Evolutionary conservation across 2,329 filamentous ascomycete species (phyloP).

Genomic region (Diplodia intermedia): DNA sequence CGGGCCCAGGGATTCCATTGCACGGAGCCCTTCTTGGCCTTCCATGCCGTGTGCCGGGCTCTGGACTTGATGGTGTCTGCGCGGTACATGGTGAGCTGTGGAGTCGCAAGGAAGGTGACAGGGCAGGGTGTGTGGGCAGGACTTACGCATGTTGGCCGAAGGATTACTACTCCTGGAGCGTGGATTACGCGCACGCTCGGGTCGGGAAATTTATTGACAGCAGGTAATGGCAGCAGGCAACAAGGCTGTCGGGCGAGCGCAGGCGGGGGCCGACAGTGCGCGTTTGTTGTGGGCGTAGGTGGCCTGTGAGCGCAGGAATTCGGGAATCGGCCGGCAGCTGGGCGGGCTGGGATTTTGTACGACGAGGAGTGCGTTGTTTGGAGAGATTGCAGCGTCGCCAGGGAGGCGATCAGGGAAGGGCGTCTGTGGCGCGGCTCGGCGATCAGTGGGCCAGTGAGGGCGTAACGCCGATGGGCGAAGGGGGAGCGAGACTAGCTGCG

Average conservation of each 20-base stretch:
- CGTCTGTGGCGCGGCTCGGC: slow-evolving; percentile 13
- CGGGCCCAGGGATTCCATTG: slow-evolving; percentile 35
- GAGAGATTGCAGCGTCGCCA: slow-evolving; percentile 21
- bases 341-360: slow-evolving; percentile 16
- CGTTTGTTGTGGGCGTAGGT: slow-evolving; percentile 25
- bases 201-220: slow-evolving; percentile 18
- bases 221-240: background rate
- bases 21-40: slow-evolving; percentile 41
- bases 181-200: slow-evolving; percentile 14
- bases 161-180: slow-evolving; percentile 14
- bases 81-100: slow-evolving; percentile 30
- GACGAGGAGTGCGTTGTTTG: background rate
- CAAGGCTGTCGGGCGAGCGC: background rate
- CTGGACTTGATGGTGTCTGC: slow-evolving; percentile 47
- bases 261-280: slow-evolving; percentile 26
- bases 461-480: slow-evolving; percentile 10
- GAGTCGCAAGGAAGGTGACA: background rate
- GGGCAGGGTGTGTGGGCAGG: background rate
- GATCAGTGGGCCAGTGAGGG: slow-evolving; percentile 15
- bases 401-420: slow-evolving; percentile 21
- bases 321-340: slow-evolving; percentile 13
- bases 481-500: slow-evolving; percentile 3
- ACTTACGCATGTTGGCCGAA: slow-evolving; percentile 29
- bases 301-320: slow-evolving; percentile 22
- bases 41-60: slow-evolving; percentile 47